Percentiles rank a stretch among this genome's conserved stretches.
phyloP scores from a whole-genome alignment of 2,329 filamentous ascomycete genomes.

The Diaporthe citri region DNA sequence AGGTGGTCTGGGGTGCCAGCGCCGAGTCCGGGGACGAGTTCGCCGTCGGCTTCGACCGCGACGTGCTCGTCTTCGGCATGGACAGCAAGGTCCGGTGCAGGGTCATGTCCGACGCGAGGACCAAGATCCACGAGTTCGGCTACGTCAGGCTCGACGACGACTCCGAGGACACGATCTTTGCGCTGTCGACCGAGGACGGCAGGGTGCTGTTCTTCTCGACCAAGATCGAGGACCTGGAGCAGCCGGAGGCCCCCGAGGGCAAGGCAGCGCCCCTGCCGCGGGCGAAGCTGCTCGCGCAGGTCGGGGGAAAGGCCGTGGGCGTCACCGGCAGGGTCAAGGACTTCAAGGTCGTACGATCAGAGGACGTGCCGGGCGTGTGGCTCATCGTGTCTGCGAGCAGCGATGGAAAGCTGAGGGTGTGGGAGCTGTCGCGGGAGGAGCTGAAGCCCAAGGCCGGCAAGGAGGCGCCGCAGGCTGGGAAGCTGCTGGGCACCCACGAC shows the following conservation, averaged over 20 bases:
- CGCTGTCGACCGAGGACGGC: slow-evolving; percentile 91
- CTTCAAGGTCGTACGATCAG: slow-evolving; percentile 74
- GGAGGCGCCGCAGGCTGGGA: slow-evolving; percentile 63
- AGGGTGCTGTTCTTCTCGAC: slow-evolving; percentile 87
- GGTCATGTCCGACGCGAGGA: slow-evolving; percentile 74
- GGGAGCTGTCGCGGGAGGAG: slow-evolving; percentile 68
- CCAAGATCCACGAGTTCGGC: slow-evolving; percentile 85
- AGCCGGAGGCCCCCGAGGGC: slow-evolving; percentile 43
- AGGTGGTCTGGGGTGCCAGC: slow-evolving; percentile 82
- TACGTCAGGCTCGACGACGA: slow-evolving; percentile 72
- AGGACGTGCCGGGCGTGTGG: slow-evolving; percentile 56
- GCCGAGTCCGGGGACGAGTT: slow-evolving; percentile 84
- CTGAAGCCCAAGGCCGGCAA: slow-evolving; percentile 50
- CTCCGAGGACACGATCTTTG: slow-evolving; percentile 70
- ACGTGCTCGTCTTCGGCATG: slow-evolving; percentile 87
- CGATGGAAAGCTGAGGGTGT: slow-evolving; percentile 86
- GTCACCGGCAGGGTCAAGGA: slow-evolving; percentile 86
- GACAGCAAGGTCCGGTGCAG: slow-evolving; percentile 86
- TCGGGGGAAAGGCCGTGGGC: slow-evolving; percentile 80
- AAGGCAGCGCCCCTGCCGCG: slow-evolving; percentile 57
- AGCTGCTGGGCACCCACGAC: slow-evolving; percentile 81
- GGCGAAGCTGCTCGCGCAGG: slow-evolving; percentile 78
- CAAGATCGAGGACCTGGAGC: slow-evolving; percentile 59
- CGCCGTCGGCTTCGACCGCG: slow-evolving; percentile 88
- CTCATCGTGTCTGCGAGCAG: slow-evolving; percentile 83